Base-by-base conservation (phyloP, 768 basidiomycete species). In the Jaapia argillacea region DNA sequence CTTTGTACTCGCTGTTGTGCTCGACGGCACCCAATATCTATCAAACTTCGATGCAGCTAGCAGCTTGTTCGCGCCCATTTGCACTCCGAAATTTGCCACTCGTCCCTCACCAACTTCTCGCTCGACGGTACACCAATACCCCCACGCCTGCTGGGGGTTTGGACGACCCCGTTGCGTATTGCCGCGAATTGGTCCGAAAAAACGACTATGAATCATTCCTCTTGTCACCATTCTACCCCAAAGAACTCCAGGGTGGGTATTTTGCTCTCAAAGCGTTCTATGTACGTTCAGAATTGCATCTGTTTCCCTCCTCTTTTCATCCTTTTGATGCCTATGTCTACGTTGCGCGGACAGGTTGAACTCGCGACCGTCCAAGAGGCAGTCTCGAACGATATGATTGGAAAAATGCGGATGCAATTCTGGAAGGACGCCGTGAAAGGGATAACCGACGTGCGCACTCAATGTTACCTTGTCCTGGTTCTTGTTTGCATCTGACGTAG, bases 351-450 rank as follows among this genome's bases (percentile, higher is more conserved):
- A 26, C 41, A 88, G 83, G 74, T 85, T 43, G 88, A 91, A 57
- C 61, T 90, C 43, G 81, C 87, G 6, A 82, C 67, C 56, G 63
- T 88, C 14, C 84, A 81, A 58, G 89, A 92, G 48, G 66, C 71
- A 28, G 82, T 86, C 12, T 85, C 85, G 14, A 83, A 81, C 46
- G 57, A 74, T 26, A 67, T 73, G 28, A 77, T 91, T 44, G 88
- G 86, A n/a, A 76, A 78, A 57, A 85, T 89, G 72, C 72, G 85
- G 50, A 74, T 88, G 67, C 81, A 89, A 57, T 91, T 90, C 58
- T 92, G 88, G 88, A 74, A 77, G 52, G 86, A 92, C 55, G 79
- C 84, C 10, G 54, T 90, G 22, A 84, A 79, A 53, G 71, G 64
- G 38, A 75, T 88, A 18, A 65, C 65, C 53, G 72, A 81, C 55